Evolutionary conservation across 2,329 filamentous ascomycete species (phyloP), one percentile per base, ranked within the genome.

Genomic region (Pseudocercospora fijiensis): DNA sequence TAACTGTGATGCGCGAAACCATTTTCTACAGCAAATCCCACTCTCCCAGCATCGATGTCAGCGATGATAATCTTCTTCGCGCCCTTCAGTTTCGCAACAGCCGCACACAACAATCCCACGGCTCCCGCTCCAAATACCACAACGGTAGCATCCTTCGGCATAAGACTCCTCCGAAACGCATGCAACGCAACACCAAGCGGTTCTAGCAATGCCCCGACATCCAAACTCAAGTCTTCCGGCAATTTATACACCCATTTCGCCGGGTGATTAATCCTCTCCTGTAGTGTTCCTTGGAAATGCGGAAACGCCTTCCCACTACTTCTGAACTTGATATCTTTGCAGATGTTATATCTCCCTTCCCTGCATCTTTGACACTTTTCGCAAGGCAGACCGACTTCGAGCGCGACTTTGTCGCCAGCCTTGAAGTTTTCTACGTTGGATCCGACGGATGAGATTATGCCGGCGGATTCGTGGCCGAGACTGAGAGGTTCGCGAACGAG

Each of bases 361-460:
- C 78, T 76, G 72, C 86, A 88, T 58, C 83, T 77, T 22, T 79
- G 75, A 72, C 86, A 88, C 45, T 76, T 73, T 43, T 90, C 87
- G 80, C 94, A 98, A 0, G 92, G 91, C 58, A 91, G 85, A 57
- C 94, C 94, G 13, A 96, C 94, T 82, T 98, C 94, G 47, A 98
- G 82, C n/a, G 94, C 92, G 20, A 97, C 89, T 71, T 90, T 88
- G 79, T 97, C 93, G 63, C 93, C 93, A 10, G 83, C 75, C 69
- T 85, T 80, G 67, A 96, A 85, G 30, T 78, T 51, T n/a, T 69
- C 59, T 41, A 74, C 70, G 2, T 67, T 68, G 49, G 80, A 86
- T 20, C 92, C 92, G 45, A 91, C 82, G 52, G 85, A 84, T 60
- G 92, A 86, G 45, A 98, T 83, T 27, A 90, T 89, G 64, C 92